Evolutionary conservation across 2,329 filamentous ascomycete genomes (phyloP), one percentile per base, ranked within the genome.

Genomic region (Botrytis deweyae): DNA sequence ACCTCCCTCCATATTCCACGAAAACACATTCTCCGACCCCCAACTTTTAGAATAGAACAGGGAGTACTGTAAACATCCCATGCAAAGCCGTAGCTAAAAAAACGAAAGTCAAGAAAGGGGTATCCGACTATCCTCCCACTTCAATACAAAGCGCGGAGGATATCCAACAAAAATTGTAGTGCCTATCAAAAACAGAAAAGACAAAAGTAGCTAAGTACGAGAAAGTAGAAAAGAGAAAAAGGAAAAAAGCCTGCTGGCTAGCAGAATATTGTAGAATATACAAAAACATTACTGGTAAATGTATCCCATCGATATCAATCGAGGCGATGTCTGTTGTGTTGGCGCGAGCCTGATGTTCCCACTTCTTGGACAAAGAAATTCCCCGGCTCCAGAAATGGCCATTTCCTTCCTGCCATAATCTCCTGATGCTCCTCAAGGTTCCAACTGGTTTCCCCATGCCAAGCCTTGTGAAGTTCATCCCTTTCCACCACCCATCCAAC

Each of bases 381-480:
- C 25, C 64, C 65, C 7, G 25, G 40, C 33, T 25, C 22, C 33
- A 55, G 33, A 38, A 69, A 69, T 69, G 36, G 10, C 66, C 49
- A 55, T 52, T 67, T 38, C 44, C 33, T 20, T 52, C 44, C 42
- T 16, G 10, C 38, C 20, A 38, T 59, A 22, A 22, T 64, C 55
- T 55, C 69, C 58, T 16, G 49, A 52, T 38, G 18, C 22, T 58
- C 66, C 25, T 38, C 29, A 36, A 68, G 29, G 59, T 61, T 33
- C 71, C 18, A 68, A 52, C 29, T 61, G 52, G 63, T 68, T 61
- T 38, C 33, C 38, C 29, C 49, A 22, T 33, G 71, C 63, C 52
- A 59, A 71, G 59, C 42, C 29, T 68, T 44, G 42, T 61, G 22
- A 72, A 72, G 18, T 22, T 59, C 63, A 52, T n/a, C 55, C 71